Evolutionary conservation across 2,329 filamentous ascomycete species (phyloP), one percentile per base, ranked within the genome.

Genomic region (Beauveria caledonica): DNA sequence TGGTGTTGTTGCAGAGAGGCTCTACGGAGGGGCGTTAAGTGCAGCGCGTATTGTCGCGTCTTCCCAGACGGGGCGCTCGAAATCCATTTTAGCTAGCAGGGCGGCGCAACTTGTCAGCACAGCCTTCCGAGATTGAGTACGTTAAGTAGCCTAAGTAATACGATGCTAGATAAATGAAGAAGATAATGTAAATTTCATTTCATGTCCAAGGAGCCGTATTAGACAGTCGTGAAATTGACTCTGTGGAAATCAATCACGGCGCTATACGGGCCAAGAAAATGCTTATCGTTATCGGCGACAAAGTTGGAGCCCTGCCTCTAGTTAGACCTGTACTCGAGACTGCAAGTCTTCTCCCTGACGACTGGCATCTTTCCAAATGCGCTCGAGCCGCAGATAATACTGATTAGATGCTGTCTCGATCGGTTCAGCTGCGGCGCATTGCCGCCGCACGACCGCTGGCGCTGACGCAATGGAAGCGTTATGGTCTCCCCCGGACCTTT

Each of bases 251-350:
- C 45, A 17, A 29, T 17, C 3, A 23, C 46, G n/a, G 23, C 44
- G 29, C 46, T 10, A 23, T 10, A 23, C 25, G 17, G 46, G 23
- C 36, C 7, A 29, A 49, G 10, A 36, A 39, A 46, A 25, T 15
- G 36, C 60, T 61, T 61, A 61, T 61, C 60, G 60, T 51, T 60
- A 57, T 57, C 60, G 40, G 39, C 25, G 21, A 57, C 53, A 61
- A 55, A 50, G 56, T 61, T 61, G 46, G 46, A 27, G 29, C 13
- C 39, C 52, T 15, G 40, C 46, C 46, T 53, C n/a, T n/a, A n/a
- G n/a, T n/a, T 61, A 19, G 39, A 33, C 25, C 19, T 48, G 33
- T 25, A 29, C 48, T 42, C 23, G 44, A 19, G 19, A 1, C 21
- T 17, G 21, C 42, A 42, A 33, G 23, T 49, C 13, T 21, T 2